Evolutionary conservation across 257 asterid species (phyloP), one percentile per base, ranked within the genome.

Genomic region (Fraxinus pennsylvanica): DNA sequence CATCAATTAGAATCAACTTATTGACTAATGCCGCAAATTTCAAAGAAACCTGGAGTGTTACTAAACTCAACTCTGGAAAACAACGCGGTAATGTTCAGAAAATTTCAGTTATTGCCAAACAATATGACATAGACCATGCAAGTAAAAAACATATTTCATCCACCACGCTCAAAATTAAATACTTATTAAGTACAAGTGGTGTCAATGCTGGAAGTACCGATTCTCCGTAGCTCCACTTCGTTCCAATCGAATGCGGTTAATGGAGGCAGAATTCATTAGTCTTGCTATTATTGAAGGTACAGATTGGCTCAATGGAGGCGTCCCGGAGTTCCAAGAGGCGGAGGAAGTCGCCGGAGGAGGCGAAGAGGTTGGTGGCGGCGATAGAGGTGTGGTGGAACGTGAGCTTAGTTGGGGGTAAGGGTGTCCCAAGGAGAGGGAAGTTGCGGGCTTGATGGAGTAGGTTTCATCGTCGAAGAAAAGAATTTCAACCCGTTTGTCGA

Each of bases 161-260:
- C 50, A 41, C 14, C 50, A 12, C 12, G 50, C 15, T 41, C 15
- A 41, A 41, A 41, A 12, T 38, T 41, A 41, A 41, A 10, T 41
- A 41, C 50, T 41, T 41, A 41, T 6, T 38, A 38, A 38, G 98
- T 92, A 66, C 96, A 90, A 17, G 97, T 94, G 3, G 98, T 92
- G 45, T 92, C 97, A 43, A 94, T 87, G 78, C 96, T 90, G 9
- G 93, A 91, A 1, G 99, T 95, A 33, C 97, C 97, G 33, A 95
- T 87, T 68, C 96, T 41, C 69, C 85, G 84, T 9, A 97, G 94
- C 76, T 91, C 97, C 3, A 86, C 85, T 80, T 92, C 96, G 81
- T 91, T 92, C 99, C 99, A 92, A 50, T 94, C 97, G 78, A 94
- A 94, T 1, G 97, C 92, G 25, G 98, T 94, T 4, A 94, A 76